Base-by-base conservation (phyloP, 345 rosid genomes). In the Corchorus capsularis region DNA sequence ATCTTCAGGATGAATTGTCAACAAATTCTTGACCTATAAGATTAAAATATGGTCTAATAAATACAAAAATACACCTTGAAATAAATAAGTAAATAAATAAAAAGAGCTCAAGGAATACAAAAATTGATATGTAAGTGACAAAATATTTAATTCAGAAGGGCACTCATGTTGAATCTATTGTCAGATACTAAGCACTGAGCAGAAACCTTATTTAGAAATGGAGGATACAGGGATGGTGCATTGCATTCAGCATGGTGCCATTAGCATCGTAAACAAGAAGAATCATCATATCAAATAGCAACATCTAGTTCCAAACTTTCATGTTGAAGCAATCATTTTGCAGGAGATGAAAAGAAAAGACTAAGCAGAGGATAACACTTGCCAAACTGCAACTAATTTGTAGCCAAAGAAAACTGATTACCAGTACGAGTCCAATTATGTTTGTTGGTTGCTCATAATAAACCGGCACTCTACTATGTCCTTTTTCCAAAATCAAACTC, bases 401-500 rank as follows among this genome's bases (percentile, higher is more conserved):
- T 41, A 20, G 22, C 20, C 17, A 53, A 50, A 34, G 34, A 71
- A 56, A 14, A 53, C 2, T 37, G 3, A 49, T 52, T 81, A 96
- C 98, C 94, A 96, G 85, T 79, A 96, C 78, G 69, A 96, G 87
- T 69, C 99, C 99, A 46, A 96, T 93, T 74, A 96, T 92, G 86
- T 96, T 96, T 60, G 93, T 89, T 75, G 88, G 81, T 49, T 93
- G 91, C 90, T 96, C 98, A 77, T 91, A 92, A 85, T 89, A 96
- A 69, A 96, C 98, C 15, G 99, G 99, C 75, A 93, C 89, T 82
- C 99, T 90, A 91, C 99, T 96, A 81, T 96, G 99, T 39, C 99
- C 99, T 83, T 88, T 92, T 89, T 96, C 97, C 85, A 96, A 73
- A 84, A 96, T 86, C 86, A 89, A 66, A 83, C 77, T 87, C 98